These are phyloP conservation scores for Nitzschia sp. DNA, from an alignment of 108 stramenopile species.

Conservation along the genomic window DNA sequence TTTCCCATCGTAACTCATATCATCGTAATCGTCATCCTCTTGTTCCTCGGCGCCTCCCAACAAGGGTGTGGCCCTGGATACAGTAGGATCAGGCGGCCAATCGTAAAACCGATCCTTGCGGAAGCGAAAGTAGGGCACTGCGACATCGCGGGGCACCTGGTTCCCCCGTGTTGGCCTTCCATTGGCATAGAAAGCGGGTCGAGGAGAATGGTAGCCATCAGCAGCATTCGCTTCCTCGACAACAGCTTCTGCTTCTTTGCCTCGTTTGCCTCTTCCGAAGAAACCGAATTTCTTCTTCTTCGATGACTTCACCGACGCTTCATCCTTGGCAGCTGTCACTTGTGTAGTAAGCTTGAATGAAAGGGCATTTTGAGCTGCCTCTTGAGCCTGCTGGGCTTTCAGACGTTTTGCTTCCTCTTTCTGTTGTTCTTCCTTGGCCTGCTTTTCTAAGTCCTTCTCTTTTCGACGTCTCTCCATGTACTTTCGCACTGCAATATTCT, in stretches of 20 bases:
- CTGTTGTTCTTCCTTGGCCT: slow-evolving; percentile 24
- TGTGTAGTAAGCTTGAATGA: slow-evolving; percentile 2
- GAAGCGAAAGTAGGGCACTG: slow-evolving; percentile 52
- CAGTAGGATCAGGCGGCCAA: slow-evolving; percentile 67
- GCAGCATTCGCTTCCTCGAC: slow-evolving; percentile 19
- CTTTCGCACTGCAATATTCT: slow-evolving; percentile 51
- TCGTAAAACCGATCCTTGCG: slow-evolving; percentile 61
- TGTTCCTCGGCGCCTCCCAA: not conserved
- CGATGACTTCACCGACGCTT: slow-evolving; percentile 18
- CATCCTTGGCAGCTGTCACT: slow-evolving; percentile 2
- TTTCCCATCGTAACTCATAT: slow-evolving; percentile 11
- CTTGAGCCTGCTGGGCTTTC: slow-evolving; percentile 1
- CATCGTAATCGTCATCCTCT: slow-evolving; percentile 3
- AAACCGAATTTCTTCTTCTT: slow-evolving; percentile 29
- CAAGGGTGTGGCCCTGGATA: slow-evolving; percentile 52
- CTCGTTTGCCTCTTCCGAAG: slow-evolving; percentile 24
- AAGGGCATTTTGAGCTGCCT: slow-evolving; percentile 3
- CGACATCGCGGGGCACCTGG: slow-evolving; percentile 46
- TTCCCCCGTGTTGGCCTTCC: slow-evolving; percentile 16
- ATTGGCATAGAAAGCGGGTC: slow-evolving; percentile 39
- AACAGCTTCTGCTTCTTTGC: slow-evolving; percentile 21
- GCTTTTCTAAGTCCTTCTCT: slow-evolving; percentile 30
- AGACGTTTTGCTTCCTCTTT: slow-evolving; percentile 20
- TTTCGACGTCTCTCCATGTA: slow-evolving; percentile 36
- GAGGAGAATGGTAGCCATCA: slow-evolving; percentile 30